Percentiles rank a stretch among this genome's conserved stretches.
phyloP scores from a whole-genome alignment of 805 yeast species.

The Vanderwaltozyma yarrowii region DNA sequence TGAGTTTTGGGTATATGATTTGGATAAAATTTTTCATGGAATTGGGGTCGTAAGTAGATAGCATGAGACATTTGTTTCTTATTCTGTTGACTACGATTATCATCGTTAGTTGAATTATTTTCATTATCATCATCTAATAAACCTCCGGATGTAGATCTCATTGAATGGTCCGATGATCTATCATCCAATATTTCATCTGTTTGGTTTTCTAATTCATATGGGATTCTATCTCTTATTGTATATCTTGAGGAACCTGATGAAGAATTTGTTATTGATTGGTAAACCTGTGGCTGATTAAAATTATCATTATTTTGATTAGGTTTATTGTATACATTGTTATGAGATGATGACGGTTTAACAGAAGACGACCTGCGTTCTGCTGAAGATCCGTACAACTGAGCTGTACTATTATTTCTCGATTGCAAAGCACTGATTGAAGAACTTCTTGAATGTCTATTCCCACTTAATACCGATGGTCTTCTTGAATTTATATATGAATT shows the following conservation, averaged over 20 bases:
- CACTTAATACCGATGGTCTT: constrained; percentile 17
- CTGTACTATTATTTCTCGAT: background rate
- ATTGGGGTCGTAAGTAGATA: constrained; percentile 24
- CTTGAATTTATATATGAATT: constrained; percentile 15
- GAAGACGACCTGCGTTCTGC: background rate
- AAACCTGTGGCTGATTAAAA: background rate
- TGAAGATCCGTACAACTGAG: constrained; percentile 1
- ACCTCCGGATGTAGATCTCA: constrained; percentile 8
- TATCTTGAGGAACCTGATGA: constrained; percentile 31
- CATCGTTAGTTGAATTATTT: constrained; percentile 7
- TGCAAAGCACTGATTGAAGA: background rate
- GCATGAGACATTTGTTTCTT: constrained; percentile 16
- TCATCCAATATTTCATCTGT: constrained; percentile 28
- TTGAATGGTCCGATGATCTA: constrained; percentile 15
- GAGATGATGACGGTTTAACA: too few species aligned
- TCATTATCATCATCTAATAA: constrained; percentile 12
- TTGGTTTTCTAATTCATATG: constrained; percentile 28
- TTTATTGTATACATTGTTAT: background rate
- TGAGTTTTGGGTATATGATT: constrained; percentile 33
- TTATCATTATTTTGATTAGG: background rate
- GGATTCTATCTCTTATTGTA: constrained; percentile 31
- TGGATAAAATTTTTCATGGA: constrained; percentile 38
- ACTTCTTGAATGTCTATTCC: background rate
- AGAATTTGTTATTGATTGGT: constrained; percentile 22
- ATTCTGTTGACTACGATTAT: constrained; percentile 13